Percentiles rank a stretch among this genome's conserved stretches.
Conservation (phyloP, 1,284 basidiomycete species). For the Papiliotrema flavescens region DNA sequence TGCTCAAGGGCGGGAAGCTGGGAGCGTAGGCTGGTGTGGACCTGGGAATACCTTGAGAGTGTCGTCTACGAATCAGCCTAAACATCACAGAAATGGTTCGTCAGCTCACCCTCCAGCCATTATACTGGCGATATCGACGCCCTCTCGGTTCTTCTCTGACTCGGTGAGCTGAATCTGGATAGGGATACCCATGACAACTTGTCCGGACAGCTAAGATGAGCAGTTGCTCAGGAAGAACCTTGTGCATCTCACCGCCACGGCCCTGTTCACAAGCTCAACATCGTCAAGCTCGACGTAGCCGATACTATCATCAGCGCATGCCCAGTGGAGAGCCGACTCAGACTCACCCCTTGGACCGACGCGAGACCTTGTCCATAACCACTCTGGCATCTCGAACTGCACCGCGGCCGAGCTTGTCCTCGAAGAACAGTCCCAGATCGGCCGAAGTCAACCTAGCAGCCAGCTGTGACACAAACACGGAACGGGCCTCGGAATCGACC, state of each 20-base stretch:
- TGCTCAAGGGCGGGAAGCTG: conserved; percentile 38
- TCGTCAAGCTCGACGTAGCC: conserved; percentile 95
- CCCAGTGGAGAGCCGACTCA: background rate
- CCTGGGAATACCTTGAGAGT: conserved; percentile 1
- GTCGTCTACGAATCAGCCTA: background rate
- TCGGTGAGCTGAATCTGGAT: conserved; percentile 95
- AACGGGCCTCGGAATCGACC: conserved; percentile 84
- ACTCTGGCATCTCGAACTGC: conserved; percentile 92
- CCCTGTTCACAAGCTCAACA: conserved; percentile 85
- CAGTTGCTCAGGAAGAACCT: background rate
- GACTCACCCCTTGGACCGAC: conserved; percentile 88
- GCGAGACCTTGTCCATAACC: conserved; percentile 86
- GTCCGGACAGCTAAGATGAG: conserved; percentile 59
- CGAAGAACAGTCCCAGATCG: conserved; percentile 97
- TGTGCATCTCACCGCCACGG: conserved; percentile 62
- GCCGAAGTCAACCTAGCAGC: conserved; percentile 90
- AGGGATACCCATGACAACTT: conserved; percentile 94
- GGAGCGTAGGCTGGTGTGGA: conserved; percentile 15
- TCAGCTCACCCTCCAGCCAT: conserved; percentile 8
- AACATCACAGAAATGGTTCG: background rate
- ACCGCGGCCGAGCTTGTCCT: conserved; percentile 88
- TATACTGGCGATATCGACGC: conserved; percentile 13
- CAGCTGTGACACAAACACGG: conserved; percentile 97
- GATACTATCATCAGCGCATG: conserved; percentile 56
- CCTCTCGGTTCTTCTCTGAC: conserved; percentile 83